Base-by-base conservation (phyloP, 208 protist genomes). In the Trypanosomatidae sp. region DNA sequence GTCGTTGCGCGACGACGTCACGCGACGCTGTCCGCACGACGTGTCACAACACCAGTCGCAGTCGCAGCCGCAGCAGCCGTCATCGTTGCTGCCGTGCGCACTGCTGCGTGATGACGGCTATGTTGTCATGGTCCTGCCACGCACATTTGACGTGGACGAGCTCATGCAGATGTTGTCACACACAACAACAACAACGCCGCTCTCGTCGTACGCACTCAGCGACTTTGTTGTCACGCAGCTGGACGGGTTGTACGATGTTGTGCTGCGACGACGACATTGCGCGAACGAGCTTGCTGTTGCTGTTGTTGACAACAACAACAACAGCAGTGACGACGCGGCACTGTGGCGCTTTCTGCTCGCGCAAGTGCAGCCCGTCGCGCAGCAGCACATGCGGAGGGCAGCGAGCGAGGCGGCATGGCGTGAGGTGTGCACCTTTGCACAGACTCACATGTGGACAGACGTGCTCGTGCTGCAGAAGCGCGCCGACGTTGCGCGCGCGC, bases 1-100 rank as follows among this genome's bases (percentile, higher is more conserved):
- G 39, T 10, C 8, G 22, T 22, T 43, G 10, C 91, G 95, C 63
- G 97, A 97, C 70, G 33, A 98, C 97, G 95, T 95, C 86, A 33
- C 88, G 94, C 39, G 91, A 97, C 48, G 95, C 97, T 60, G 85
- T 97, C 44, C 30, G n/a, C 30, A n/a, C n/a, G n/a, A 35, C 30
- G 30, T n/a, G n/a, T n/a, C n/a, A 35, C 11, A n/a, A 15, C 11
- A 35, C n/a, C n/a, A 35, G n/a, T 35, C 30, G n/a, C 30, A 35
- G 30, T 35, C 11, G 11, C n/a, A 35, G n/a, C 11, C 30, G n/a
- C 30, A n/a, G 30, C n/a, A 40, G 30, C 30, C 22, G n/a, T 19
- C 18, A 8, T 3, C 11, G 20, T 6, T 0, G 38, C 33, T 28
- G 16, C 10, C 22, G 13, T 43, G 56, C 15, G 33, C 51, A 4